These are phyloP conservation scores for Yamadazyma trypodendri DNA, from an alignment of 1,139 yeast genomes.

Conservation along the genomic window DNA sequence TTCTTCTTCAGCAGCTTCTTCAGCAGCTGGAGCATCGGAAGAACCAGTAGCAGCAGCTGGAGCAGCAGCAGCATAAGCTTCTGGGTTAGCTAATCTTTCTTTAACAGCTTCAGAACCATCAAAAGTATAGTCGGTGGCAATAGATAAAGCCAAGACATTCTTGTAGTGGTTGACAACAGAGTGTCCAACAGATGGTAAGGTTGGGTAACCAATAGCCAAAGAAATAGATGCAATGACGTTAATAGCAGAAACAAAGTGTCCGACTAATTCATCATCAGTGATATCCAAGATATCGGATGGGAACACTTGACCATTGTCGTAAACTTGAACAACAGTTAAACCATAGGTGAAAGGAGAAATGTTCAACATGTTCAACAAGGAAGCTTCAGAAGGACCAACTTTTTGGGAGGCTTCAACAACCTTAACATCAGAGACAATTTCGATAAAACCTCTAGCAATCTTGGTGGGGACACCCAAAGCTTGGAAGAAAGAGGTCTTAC, in stretches of 20 bases:
- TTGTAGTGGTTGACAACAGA: constrained; percentile 98
- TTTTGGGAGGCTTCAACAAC: constrained; percentile 81
- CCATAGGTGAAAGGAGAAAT: constrained; percentile 99
- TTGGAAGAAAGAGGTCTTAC: constrained; percentile 99
- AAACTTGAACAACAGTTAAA: constrained; percentile 93
- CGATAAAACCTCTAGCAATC: constrained; percentile 99
- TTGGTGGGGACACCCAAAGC: constrained; percentile 99
- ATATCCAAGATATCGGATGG: constrained; percentile 95
- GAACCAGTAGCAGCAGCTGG: constrained; percentile 92
- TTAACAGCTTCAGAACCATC: constrained; percentile 99
- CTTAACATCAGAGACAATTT: constrained; percentile 95
- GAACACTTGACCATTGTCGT: constrained; percentile 98
- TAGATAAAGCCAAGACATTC: constrained; percentile 95
- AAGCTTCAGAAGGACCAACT: constrained; percentile 99
- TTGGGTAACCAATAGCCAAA: constrained; percentile 98
- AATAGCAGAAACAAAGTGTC: constrained; percentile 91
- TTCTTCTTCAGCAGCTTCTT: constrained; percentile 70
- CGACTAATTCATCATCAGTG: constrained; percentile 94
- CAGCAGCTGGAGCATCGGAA: constrained; percentile 63
- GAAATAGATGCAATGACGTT: constrained; percentile 94
- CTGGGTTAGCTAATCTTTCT: constrained; percentile 85
- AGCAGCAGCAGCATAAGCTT: constrained; percentile 99
- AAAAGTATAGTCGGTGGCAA: constrained; percentile 98
- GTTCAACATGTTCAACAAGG: constrained; percentile 98
- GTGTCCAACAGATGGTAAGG: constrained; percentile 99